Conservation (phyloP, 768 basidiomycete genomes). For the Boletus speciosus region DNA sequence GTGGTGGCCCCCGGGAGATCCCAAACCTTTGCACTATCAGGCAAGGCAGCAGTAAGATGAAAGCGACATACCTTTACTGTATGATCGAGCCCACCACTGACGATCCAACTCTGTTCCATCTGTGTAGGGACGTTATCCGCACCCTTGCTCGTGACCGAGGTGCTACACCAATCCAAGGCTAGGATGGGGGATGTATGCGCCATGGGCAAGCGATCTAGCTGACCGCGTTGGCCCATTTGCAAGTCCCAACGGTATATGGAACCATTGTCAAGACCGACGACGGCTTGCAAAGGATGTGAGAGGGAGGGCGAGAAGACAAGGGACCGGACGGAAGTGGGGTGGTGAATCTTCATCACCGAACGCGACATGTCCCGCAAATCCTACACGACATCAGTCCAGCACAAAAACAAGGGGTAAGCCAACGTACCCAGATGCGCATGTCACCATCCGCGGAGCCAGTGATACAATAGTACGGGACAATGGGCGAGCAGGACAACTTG, state of each 20-base stretch:
- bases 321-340: slow-evolving; percentile 65
- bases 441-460: slow-evolving; percentile 81
- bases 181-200: slow-evolving; percentile 74
- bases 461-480: slow-evolving; percentile 67
- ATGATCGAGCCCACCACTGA: slow-evolving; percentile 75
- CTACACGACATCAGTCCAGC: slow-evolving; percentile 33
- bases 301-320: slow-evolving; percentile 67
- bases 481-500: slow-evolving; percentile 61
- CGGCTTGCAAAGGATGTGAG: slow-evolving; percentile 63
- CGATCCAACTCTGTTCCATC: slow-evolving; percentile 62
- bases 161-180: slow-evolving; percentile 66
- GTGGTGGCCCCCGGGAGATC: slow-evolving; percentile 45
- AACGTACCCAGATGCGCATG: slow-evolving; percentile 72
- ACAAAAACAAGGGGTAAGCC: background rate
- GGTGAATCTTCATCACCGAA: slow-evolving; percentile 67
- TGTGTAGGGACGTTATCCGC: slow-evolving; percentile 14
- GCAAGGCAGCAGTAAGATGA: background rate
- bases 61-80: slow-evolving; percentile 59
- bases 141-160: slow-evolving; percentile 20
- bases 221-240: slow-evolving; percentile 70
- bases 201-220: slow-evolving; percentile 66
- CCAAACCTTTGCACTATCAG: slow-evolving; percentile 55
- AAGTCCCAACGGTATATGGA: slow-evolving; percentile 78
- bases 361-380: slow-evolving; percentile 70
- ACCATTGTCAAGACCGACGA: slow-evolving; percentile 68